Evolutionary conservation across 2,329 filamentous ascomycete genomes (phyloP), one percentile per base, ranked within the genome.

Genomic region (Phialophora macrospora): DNA sequence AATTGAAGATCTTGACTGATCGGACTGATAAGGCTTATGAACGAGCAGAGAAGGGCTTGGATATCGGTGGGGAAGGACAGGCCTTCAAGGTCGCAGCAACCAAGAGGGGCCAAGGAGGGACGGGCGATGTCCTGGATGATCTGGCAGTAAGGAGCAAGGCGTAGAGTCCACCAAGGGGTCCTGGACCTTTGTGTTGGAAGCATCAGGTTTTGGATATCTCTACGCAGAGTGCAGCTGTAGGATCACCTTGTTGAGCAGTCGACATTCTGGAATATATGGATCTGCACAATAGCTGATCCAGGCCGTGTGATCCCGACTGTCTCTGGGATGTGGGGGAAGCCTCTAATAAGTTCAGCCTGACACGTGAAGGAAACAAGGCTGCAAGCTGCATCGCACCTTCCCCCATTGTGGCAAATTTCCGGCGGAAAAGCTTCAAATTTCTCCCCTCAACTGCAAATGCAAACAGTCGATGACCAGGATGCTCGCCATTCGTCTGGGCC

Each of bases 61-160:
- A 92, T 72, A 85, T 88, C 71, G 88, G 88, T 1, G 88, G 86
- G 57, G 73, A 73, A 56, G 79, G 80, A 66, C 79, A 78, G 68
- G 77, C 81, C 0, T 96, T 93, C 75, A 86, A 86, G 74, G 89
- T 93, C 58, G 90, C 97, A 12, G 92, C 94, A 77, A 96, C 92
- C n/a, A 88, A 85, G 75, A 80, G 80, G 57, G 84, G 85, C 58
- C 77, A 74, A 12, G 72, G 74, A 28, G 74, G 72, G 44, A 60
- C 64, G 14, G 52, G 62, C 11, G 60, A 65, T 60, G 65, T 68
- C 4, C 62, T 72, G 60, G 65, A 70, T 30, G 71, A 76, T 44
- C 62, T 72, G 65, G 70, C 71, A 0, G 62, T 67, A 8, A 63
- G 64, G 49, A 69, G 60, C 17, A 69, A 67, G 52, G 52, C 52